Conservation (phyloP, 2,329 filamentous ascomycete genomes). For the Malbranchea zuffiana region DNA sequence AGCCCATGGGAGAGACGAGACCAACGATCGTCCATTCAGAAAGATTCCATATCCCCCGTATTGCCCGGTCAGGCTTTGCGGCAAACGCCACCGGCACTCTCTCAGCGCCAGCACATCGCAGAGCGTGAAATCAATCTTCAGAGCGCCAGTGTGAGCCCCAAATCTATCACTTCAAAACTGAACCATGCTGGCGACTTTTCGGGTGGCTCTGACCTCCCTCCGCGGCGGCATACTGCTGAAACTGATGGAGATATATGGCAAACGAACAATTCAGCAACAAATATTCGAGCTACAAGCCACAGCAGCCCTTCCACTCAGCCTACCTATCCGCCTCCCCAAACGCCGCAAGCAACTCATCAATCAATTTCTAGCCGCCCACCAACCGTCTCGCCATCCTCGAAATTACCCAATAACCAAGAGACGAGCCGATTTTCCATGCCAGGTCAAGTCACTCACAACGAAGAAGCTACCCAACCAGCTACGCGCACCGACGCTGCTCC, state of each 20-base stretch:
- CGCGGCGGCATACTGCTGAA: slow-evolving; percentile 2
- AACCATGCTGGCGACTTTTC: not conserved
- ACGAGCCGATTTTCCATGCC: slow-evolving; percentile 6
- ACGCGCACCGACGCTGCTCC: slow-evolving; percentile 14
- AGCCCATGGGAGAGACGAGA: slow-evolving; percentile 26
- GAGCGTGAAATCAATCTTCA: slow-evolving; percentile 52
- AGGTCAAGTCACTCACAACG: slow-evolving; percentile 4
- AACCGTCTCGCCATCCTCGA: slow-evolving; percentile 11
- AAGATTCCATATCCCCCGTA: slow-evolving; percentile 23
- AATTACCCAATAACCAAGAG: slow-evolving; percentile 4
- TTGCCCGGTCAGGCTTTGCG: slow-evolving; percentile 21
- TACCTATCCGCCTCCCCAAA: slow-evolving; percentile 12
- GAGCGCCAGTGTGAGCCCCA: slow-evolving; percentile 67
- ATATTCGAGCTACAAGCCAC: slow-evolving; percentile 1
- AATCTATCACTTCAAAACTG: slow-evolving; percentile 41
- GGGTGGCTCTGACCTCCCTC: slow-evolving; percentile 3
- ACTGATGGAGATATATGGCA: slow-evolving; percentile 4
- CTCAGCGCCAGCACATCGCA: slow-evolving; percentile 33
- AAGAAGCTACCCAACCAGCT: slow-evolving; percentile 3
- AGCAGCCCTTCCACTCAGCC: slow-evolving; percentile 4
- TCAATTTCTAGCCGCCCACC: slow-evolving; percentile 9
- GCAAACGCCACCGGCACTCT: slow-evolving; percentile 35
- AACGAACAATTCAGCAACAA: slow-evolving; percentile 6
- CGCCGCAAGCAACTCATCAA: slow-evolving; percentile 11
- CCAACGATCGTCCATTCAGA: slow-evolving; percentile 16